Evolutionary conservation across 306 rosid genomes (phyloP).

Genomic region (Cucumis melo): DNA sequence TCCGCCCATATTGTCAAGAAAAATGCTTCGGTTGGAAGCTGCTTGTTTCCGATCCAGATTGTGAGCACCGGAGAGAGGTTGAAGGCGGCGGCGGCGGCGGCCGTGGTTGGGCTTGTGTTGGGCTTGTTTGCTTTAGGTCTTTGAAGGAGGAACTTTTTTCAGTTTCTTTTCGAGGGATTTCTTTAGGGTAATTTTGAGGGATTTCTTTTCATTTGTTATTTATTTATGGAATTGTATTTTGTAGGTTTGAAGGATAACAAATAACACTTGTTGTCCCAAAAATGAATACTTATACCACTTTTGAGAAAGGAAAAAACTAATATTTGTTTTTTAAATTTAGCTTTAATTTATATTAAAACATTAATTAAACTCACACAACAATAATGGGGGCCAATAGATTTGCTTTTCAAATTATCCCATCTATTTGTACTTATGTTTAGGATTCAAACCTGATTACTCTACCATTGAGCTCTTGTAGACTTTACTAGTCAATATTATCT

Average conservation of each 20-base stretch:
- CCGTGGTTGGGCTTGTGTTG: slow-evolving; percentile 16
- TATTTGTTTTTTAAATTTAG: no score
- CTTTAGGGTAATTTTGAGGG: background rate
- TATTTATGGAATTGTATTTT: background rate
- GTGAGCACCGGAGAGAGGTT: slow-evolving; percentile 22
- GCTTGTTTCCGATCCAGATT: slow-evolving; percentile 38
- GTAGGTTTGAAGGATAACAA: background rate
- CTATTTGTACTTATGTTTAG: no score
- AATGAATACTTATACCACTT: no score
- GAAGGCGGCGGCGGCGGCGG: background rate
- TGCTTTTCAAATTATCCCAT: no score
- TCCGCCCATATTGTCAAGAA: slow-evolving; percentile 20
- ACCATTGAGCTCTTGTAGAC: no score
- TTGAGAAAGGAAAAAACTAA: no score
- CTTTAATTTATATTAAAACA: no score
- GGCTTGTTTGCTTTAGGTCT: slow-evolving; percentile 4
- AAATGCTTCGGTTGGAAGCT: slow-evolving; percentile 28
- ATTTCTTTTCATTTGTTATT: background rate
- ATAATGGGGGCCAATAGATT: no score
- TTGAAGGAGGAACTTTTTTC: background rate
- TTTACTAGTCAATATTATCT: no score
- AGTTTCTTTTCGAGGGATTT: background rate
- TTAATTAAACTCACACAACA: no score
- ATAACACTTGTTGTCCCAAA: no score
- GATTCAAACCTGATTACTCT: no score